Evolutionary conservation across 257 asterid genomes (phyloP), one percentile per base, ranked within the genome.

Genomic region (Solanum rostratum): DNA sequence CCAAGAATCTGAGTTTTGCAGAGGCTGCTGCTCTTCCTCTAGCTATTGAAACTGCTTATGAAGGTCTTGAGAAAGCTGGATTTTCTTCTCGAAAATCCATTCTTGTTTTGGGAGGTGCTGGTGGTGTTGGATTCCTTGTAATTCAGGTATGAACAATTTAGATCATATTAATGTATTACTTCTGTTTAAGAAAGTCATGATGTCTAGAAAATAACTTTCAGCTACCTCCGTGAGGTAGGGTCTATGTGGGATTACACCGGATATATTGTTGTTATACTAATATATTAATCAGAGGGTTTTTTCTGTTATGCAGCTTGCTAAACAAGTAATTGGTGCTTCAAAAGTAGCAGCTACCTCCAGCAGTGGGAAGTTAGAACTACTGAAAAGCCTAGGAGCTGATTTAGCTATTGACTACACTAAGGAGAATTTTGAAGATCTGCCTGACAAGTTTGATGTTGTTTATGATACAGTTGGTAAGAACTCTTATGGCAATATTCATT

Each of bases 21-120:
- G 92, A 96, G 86, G 99, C 98, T 5, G 98, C 99, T 15, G 50
- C 87, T 37, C 94, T 96, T 66, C 99, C 99, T 84, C 97, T 96
- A 82, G 99, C 94, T 0, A 83, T 96, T 22, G 98, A 96, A 84
- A 96, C 99, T 4, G 98, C 97, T 37, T 92, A 93, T 52, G 98
- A 94, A 88, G 98, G 98, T 11, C 95, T 96, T n/a, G 94, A 90
- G 80, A 89, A 86, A 88, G 90, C 92, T 19, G 95, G 91, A 20
- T 94, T 96, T 73, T 93, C 98, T 6, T 54, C 91, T 43, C 97
- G 98, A 10, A 88, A 93, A 89, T 94, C 99, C n/a, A 74, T 96
- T 62, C 98, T 96, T 19, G 98, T 96, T 73, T 93, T 96, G 62
- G 99, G 99, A 19, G 99, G 99, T 9, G 99, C 99, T 22, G 99